phyloP scores from a whole-genome alignment of 1,284 basidiomycete species.

The Microbotryomycetes sp. region DNA sequence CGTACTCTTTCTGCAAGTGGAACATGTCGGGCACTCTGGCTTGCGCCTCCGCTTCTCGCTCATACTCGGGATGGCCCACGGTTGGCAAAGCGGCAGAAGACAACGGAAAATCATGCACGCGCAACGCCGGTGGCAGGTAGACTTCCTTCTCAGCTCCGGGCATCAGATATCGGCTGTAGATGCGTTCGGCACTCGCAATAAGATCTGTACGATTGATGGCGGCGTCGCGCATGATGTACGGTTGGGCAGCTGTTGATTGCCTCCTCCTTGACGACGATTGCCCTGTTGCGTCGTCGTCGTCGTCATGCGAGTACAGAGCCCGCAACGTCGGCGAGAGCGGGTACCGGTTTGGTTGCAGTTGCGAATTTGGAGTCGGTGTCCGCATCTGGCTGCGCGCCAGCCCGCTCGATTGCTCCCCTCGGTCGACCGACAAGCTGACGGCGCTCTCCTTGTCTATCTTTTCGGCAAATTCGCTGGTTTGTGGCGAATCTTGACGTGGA shows the following conservation, averaged over 20 bases:
- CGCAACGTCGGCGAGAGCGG: slow-evolving; percentile 35
- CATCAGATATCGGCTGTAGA: slow-evolving; percentile 82
- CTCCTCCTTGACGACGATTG: background rate
- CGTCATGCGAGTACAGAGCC: slow-evolving; percentile 35
- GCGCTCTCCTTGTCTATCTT: background rate
- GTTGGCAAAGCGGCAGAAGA: slow-evolving; percentile 57
- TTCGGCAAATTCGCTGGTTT: background rate
- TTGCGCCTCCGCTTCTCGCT: slow-evolving; percentile 65
- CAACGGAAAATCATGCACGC: slow-evolving; percentile 65
- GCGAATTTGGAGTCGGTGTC: slow-evolving; percentile 30
- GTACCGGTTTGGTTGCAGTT: slow-evolving; percentile 15
- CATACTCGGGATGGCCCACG: slow-evolving; percentile 44
- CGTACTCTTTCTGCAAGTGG: slow-evolving; percentile 93
- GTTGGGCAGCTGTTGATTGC: slow-evolving; percentile 41
- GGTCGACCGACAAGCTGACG: background rate
- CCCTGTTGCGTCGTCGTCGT: slow-evolving; percentile 4
- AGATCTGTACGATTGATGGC: slow-evolving; percentile 86
- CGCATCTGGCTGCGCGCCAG: slow-evolving; percentile 3
- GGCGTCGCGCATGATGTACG: slow-evolving; percentile 68
- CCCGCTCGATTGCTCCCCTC: background rate
- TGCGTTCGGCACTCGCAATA: slow-evolving; percentile 86
- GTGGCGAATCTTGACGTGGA: background rate
- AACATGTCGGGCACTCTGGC: slow-evolving; percentile 94
- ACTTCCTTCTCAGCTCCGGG: slow-evolving; percentile 67
- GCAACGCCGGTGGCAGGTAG: slow-evolving; percentile 79